Evolutionary conservation across 225 moss, liverwort and hornwort species (phyloP).

Genomic region (Physcomitrellopsis africana): DNA sequence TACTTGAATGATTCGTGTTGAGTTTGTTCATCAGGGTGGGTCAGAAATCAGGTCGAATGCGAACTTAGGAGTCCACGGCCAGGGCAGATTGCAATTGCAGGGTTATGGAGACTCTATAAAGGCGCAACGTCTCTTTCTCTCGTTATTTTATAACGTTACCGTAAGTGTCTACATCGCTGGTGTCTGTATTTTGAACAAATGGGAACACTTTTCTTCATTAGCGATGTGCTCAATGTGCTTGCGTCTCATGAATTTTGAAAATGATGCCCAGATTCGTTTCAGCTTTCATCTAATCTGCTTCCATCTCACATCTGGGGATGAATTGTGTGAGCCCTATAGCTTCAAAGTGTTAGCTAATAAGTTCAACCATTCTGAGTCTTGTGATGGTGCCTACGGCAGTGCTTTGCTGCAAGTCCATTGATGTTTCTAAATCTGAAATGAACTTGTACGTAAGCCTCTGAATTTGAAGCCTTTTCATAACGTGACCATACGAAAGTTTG

Average conservation of each 20-base stretch:
- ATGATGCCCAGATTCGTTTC: neutral
- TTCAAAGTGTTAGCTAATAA: too few relatives aligned
- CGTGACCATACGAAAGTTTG: constrained; percentile 12
- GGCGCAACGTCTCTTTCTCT: constrained; percentile 75
- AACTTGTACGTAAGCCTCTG: too few relatives aligned
- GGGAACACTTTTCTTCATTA: neutral
- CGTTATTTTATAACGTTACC: constrained; percentile 69
- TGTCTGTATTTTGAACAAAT: neutral
- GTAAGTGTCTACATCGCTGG: constrained; percentile 42
- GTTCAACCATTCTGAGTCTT: neutral
- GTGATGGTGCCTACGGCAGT: too few relatives aligned
- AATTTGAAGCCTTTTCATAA: neutral
- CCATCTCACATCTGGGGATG: neutral
- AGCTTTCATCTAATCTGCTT: neutral
- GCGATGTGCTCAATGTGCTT: constrained; percentile 1
- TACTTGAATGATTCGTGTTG: constrained; percentile 20
- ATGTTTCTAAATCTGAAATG: too few relatives aligned
- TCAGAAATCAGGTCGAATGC: constrained; percentile 74
- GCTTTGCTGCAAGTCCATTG: too few relatives aligned
- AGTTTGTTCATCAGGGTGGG: constrained; percentile 51
- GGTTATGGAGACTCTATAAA: constrained; percentile 65
- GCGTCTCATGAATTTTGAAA: constrained; percentile 14
- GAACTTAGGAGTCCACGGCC: constrained; percentile 78
- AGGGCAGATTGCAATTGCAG: constrained; percentile 63
- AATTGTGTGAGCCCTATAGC: neutral